Base-by-base conservation (phyloP, 2,329 filamentous ascomycete species). In the Thermothelomyces thermophilus region DNA sequence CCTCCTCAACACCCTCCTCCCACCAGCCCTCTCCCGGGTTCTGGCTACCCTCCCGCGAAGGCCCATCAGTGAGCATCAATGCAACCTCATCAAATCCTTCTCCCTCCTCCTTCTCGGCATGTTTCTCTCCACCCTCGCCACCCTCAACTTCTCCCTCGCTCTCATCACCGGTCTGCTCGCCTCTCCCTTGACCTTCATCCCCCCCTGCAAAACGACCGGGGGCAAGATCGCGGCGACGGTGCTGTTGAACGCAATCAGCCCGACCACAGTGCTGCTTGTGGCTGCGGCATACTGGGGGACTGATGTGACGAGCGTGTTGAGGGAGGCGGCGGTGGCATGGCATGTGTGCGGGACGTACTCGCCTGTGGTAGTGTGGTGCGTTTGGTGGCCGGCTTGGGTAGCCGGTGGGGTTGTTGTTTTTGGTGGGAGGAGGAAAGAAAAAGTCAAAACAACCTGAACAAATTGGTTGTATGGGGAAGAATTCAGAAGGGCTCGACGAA, bases 351-450 rank as follows among this genome's bases (percentile, higher is more conserved):
- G 89, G 1, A 81, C 93, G 77, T 94, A 90, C 72, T 94, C 90
- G 1, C 84, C 87, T 52, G 82, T 95, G 16, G 81, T 94, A 10
- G 77, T 95, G n/a, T 95, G 90, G 87, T 86, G 89, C 64, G 83
- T 95, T 37, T 96, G 90, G 90, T 93, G 89, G 86, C 90, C 90
- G 0, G 89, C 88, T 7, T 96, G 90, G 90, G 66, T 93, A 33
- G 77, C 83, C 6, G 86, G 77, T 2, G 71, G 73, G 51, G 66
- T 82, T 5, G 70, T 78, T 20, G 71, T 82, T 39, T 67, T 80
- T 30, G 50, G 48, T 76, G 76, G 5, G 52, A 54, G 50, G 60
- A 59, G 2, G 26, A n/a, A 10, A 13, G 11, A 14, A 11, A 53
- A 56, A 49, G 48, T 39, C 3, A 59, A 56, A 46, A 51, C 28